Evolutionary conservation across 2,329 filamentous ascomycete genomes (phyloP).

Genomic region (Teratosphaeria zuluensis): DNA sequence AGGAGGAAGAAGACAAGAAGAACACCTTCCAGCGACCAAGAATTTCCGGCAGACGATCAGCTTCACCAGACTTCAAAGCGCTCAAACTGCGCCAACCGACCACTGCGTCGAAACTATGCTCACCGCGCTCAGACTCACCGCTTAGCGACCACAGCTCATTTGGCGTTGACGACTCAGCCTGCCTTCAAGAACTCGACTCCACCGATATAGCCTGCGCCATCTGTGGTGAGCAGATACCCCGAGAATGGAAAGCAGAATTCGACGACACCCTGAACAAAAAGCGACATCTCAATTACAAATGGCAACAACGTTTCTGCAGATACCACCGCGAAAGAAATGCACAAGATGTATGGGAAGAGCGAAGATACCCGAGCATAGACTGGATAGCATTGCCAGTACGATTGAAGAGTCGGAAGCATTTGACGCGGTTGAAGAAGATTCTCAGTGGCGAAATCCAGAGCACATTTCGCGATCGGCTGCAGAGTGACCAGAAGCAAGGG

Average conservation of each 20-base stretch:
- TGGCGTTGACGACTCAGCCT: constrained; percentile 4
- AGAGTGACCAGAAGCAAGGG: constrained; percentile 4
- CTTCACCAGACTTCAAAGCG: background rate
- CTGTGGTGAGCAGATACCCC: constrained; percentile 15
- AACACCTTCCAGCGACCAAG: background rate
- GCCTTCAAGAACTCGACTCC: constrained; percentile 7
- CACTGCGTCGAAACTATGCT: background rate
- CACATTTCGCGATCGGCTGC: constrained; percentile 17
- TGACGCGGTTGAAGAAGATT: constrained; percentile 8
- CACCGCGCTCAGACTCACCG: background rate
- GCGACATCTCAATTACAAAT: constrained; percentile 18
- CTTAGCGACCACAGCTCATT: background rate
- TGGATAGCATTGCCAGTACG: constrained; percentile 20
- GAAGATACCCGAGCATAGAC: constrained; percentile 25
- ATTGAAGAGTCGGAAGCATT: constrained; percentile 13
- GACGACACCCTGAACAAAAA: constrained; percentile 15
- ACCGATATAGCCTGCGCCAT: constrained; percentile 12
- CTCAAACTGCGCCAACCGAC: background rate
- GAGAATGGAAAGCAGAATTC: constrained; percentile 21
- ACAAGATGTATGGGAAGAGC: constrained; percentile 17
- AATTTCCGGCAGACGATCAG: background rate
- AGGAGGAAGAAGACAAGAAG: constrained; percentile 1
- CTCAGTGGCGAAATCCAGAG: constrained; percentile 16
- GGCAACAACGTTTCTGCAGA: constrained; percentile 25
- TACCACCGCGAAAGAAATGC: constrained; percentile 22